Percentiles rank a stretch among this genome's conserved stretches.
These are phyloP conservation scores for Coprinellus aureogranulatus DNA, from an alignment of 768 basidiomycete genomes.

Conservation along the genomic window DNA sequence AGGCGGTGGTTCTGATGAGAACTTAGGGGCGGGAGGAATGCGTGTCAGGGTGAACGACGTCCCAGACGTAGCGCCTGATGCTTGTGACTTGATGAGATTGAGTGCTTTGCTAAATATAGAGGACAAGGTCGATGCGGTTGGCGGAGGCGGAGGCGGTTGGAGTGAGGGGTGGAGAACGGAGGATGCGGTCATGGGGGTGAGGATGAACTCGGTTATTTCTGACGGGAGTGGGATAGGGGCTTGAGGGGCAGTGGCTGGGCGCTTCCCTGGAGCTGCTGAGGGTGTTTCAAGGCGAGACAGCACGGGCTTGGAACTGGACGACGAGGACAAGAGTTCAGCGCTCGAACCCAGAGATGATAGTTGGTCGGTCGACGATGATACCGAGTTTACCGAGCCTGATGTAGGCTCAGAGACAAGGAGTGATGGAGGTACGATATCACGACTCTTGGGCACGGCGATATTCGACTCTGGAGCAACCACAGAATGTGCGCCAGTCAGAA, in stretches of 20 bases:
- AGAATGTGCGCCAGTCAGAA: not conserved
- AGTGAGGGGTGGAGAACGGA: slow-evolving; percentile 38
- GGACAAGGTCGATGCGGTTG: slow-evolving; percentile 5
- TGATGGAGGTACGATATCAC: not conserved
- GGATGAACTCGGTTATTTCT: slow-evolving; percentile 52
- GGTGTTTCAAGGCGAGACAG: not conserved
- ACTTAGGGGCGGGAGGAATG: not conserved
- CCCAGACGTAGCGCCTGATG: not conserved
- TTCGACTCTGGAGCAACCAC: not conserved
- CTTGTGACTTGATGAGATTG: slow-evolving; percentile 6
- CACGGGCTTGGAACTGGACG: not conserved
- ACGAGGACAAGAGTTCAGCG: slow-evolving; percentile 6
- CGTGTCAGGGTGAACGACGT: not conserved
- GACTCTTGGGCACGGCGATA: not conserved
- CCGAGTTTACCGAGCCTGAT: not conserved
- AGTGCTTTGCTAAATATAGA: slow-evolving; percentile 7
- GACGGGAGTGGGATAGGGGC: slow-evolving; percentile 20
- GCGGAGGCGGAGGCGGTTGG: slow-evolving; percentile 48
- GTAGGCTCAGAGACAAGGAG: not conserved
- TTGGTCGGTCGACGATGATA: not conserved
- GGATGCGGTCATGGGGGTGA: slow-evolving; percentile 41
- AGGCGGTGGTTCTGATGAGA: not conserved
- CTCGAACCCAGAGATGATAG: not conserved
- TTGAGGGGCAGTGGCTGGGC: slow-evolving; percentile 16
- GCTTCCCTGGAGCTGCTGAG: slow-evolving; percentile 15